These are phyloP conservation scores for Nakazawaea populi DNA, from an alignment of 805 yeast species.

Conservation along the genomic window DNA sequence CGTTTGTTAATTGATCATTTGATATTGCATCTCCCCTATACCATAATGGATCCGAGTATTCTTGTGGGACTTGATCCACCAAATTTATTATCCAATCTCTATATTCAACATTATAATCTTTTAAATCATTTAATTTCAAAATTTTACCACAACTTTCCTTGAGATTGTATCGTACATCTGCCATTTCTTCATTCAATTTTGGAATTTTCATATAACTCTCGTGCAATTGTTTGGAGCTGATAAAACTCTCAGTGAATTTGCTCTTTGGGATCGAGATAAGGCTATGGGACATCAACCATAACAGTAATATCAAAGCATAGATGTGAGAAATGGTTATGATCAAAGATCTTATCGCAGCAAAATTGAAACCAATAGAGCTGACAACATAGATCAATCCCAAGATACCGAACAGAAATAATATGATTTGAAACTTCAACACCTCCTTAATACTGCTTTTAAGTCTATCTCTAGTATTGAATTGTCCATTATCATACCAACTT, in stretches of 20 bases:
- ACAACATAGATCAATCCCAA: slow-evolving; percentile 56
- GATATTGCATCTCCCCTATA: slow-evolving; percentile 20
- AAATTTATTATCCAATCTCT: slow-evolving; percentile 64
- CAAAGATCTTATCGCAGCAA: slow-evolving; percentile 55
- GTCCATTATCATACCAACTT: slow-evolving; percentile 68
- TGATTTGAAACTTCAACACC: slow-evolving; percentile 55
- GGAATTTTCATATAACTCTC: slow-evolving; percentile 49
- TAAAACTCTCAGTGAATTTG: slow-evolving; percentile 11
- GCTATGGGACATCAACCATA: slow-evolving; percentile 86
- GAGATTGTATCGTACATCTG: slow-evolving; percentile 57
- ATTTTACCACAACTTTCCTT: slow-evolving; percentile 61
- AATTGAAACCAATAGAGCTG: slow-evolving; percentile 32
- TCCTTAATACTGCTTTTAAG: slow-evolving; percentile 51
- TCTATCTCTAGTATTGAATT: slow-evolving; percentile 39
- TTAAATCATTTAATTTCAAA: slow-evolving; percentile 39
- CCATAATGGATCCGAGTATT: slow-evolving; percentile 26
- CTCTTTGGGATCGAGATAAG: slow-evolving; percentile 58
- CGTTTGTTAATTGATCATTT: slow-evolving; percentile 28
- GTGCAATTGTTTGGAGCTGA: slow-evolving; percentile 2
- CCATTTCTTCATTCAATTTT: slow-evolving; percentile 47
- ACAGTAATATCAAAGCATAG: slow-evolving; percentile 65
- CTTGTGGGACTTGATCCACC: slow-evolving; percentile 36
- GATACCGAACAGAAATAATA: slow-evolving; percentile 46
- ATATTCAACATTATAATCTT: slow-evolving; percentile 39
- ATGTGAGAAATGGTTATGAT: slow-evolving; percentile 73